Percentiles rank a stretch among this genome's conserved stretches.
phyloP scores from a whole-genome alignment of 129 eudicot genomes.

The Flaveria brownii region DNA sequence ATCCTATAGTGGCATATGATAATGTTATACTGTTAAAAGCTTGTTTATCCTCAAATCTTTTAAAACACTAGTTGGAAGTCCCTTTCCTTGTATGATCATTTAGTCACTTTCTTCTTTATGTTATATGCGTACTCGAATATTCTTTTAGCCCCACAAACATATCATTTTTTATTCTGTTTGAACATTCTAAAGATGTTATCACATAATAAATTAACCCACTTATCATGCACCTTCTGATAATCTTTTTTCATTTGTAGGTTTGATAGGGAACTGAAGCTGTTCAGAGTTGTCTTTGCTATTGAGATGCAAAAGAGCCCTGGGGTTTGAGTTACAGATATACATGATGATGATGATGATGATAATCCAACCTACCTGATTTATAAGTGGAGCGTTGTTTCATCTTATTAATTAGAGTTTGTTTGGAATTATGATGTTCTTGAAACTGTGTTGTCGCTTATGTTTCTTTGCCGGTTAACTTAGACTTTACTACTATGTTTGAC shows the following conservation, averaged over 20 bases:
- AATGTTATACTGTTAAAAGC: neutral
- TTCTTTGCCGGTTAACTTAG: slow-evolving; percentile 24
- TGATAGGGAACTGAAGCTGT: slow-evolving; percentile 26
- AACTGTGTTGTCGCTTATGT: slow-evolving; percentile 34
- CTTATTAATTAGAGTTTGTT: slow-evolving; percentile 21
- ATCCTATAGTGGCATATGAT: neutral
- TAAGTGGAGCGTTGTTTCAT: slow-evolving; percentile 20
- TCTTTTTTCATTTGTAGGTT: slow-evolving; percentile 2
- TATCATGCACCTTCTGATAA: slow-evolving; percentile 2
- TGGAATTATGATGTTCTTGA: slow-evolving; percentile 34
- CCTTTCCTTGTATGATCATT: neutral
- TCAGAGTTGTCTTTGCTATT: slow-evolving; percentile 19
- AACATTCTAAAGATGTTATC: neutral
- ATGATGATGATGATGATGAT: neutral
- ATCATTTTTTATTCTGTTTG: neutral
- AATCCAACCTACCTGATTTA: slow-evolving; percentile 11
- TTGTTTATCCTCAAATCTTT: neutral
- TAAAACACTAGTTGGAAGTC: neutral
- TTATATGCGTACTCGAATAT: neutral
- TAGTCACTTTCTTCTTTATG: neutral
- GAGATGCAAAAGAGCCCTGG: slow-evolving; percentile 18
- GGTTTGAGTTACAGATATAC: slow-evolving; percentile 27
- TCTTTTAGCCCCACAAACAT: neutral
- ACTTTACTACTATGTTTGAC: slow-evolving; percentile 32
- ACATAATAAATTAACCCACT: neutral